Percentiles rank a stretch among this genome's conserved stretches.
These are phyloP conservation scores for Metschnikowia amazonensis DNA, from an alignment of 805 yeast genomes.

Conservation along the genomic window DNA sequence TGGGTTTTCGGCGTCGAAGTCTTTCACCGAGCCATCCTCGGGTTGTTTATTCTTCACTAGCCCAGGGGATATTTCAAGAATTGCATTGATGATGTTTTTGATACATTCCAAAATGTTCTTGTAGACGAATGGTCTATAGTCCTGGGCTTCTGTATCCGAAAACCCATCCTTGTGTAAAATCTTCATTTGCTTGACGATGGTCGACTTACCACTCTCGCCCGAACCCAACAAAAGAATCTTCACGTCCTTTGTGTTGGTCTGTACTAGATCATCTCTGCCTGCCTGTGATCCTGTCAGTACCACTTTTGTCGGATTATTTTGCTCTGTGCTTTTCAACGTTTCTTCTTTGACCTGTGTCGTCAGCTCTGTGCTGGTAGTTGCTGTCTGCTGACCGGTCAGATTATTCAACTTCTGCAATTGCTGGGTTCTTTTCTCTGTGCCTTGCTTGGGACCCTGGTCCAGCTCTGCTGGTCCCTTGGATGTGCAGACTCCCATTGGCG, in stretches of 20 bases:
- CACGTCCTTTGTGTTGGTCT: slow-evolving; percentile 41
- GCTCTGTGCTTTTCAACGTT: not conserved
- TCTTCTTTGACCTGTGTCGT: not conserved
- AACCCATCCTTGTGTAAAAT: slow-evolving; percentile 72
- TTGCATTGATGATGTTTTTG: slow-evolving; percentile 64
- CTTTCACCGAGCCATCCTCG: slow-evolving; percentile 11
- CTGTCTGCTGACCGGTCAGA: not conserved
- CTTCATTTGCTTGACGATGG: slow-evolving; percentile 78
- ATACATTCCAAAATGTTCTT: slow-evolving; percentile 76
- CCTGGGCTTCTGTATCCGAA: slow-evolving; percentile 63
- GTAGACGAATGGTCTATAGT: slow-evolving; percentile 75
- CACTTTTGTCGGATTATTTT: not conserved
- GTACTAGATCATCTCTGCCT: slow-evolving; percentile 8
- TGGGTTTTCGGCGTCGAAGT: slow-evolving; percentile 12
- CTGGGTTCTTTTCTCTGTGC: not conserved
- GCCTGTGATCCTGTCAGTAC: not conserved
- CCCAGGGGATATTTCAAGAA: slow-evolving; percentile 47
- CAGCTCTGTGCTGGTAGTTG: not conserved
- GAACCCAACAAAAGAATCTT: slow-evolving; percentile 81
- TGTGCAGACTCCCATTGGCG: slow-evolving; percentile 8
- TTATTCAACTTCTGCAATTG: slow-evolving; percentile 3
- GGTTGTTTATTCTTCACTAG: slow-evolving; percentile 23
- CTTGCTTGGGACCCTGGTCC: not conserved
- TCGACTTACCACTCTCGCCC: slow-evolving; percentile 83
- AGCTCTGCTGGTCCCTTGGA: slow-evolving; percentile 6